Base-by-base conservation (phyloP, 306 rosid genomes). In the Dryas alaskensis region DNA sequence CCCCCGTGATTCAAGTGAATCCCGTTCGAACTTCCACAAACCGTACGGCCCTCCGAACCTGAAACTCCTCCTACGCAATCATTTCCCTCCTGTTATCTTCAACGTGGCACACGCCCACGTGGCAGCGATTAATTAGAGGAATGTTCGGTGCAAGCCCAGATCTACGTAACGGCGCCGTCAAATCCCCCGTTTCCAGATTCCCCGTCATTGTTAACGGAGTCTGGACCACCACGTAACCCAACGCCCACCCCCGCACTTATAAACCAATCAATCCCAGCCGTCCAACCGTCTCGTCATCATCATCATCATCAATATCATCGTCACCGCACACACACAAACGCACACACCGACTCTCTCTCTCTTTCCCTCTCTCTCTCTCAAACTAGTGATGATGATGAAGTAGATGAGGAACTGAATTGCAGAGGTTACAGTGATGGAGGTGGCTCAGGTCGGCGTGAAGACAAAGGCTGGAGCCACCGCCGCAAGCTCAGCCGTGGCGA, bases 111-210 rank as follows among this genome's bases (percentile, higher is more conserved):
- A 4, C 57, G 3, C 31, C 69, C 76, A 78, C 89, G 88, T 85
- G 97, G 61, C 83, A 25, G 3, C 16, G 0, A 1, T 2, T 46
- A 8, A 68, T 73, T 87, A 6, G 86, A 5, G 2, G 13, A n/a
- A 45, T 4, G 65, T 78, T 76, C 80, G 86, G 87, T 65, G 80
- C 77, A 14, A 14, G 49, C 45, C 60, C 61, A 51, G 73, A 73
- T 81, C 75, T 68, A 40, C 42, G 87, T 91, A 93, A 93, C 98
- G 90, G 97, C 91, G 94, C 97, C 96, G 96, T 93, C 98, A 87
- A 78, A 81, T 47, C 65, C 12, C 91, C 96, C 93, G 92, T 89
- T 91, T 79, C 46, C 14, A 84, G 88, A 87, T 86, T 87, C 92
- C 89, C 92, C 82, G 84, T 90, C 88, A 64, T 82, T 82, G 57